Evolutionary conservation across 2,329 filamentous ascomycete species (phyloP), one percentile per base, ranked within the genome.

Genomic region (Sarocladium kiliense): DNA sequence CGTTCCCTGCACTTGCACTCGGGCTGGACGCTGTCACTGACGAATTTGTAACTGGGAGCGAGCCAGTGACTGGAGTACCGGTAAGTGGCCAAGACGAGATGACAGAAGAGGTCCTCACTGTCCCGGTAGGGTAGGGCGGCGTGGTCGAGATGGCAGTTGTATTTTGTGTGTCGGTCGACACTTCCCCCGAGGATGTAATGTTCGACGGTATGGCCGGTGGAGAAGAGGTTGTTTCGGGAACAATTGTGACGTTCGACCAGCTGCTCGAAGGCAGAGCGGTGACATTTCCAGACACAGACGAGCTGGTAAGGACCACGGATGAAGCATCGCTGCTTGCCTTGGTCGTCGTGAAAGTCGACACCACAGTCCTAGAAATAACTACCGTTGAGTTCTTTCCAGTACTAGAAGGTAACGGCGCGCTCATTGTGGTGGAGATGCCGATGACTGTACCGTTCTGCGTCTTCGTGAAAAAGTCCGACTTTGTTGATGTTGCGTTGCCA

Each of bases 401-500:
- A 10, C 9, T 32, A 3, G 19, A 18, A 14, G 47, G 47, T 5
- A 27, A 23, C 23, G 47, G 12, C n/a, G 21, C 21, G 18, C 30
- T 51, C 44, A 49, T 27, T 27, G 44, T 27, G 3, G 47, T 49
- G 12, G 44, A 27, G n/a, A 49, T 36, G 10, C 6, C 36, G 27
- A 51, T 14, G 5, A 27, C 27, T 21, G 47, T 51, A n/a, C 27
- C n/a, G 21, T 51, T 51, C 3, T 18, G 9, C 3, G 47, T 36
- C 47, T 36, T 34, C 7, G 47, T 51, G 30, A 36, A 51, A 7
- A 27, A 27, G 27, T 51, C 27, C 10, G 27, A 34, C 18, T 23
- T 34, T n/a, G 47, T 51, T 4, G 47, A 27, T 4, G 47, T 51
- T 16, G 47, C 47, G 16, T 51, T 36, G 10, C 47, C 47, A 51